phyloP scores from a whole-genome alignment of 2,329 filamentous ascomycete species.

The Sarocladium kiliense region DNA sequence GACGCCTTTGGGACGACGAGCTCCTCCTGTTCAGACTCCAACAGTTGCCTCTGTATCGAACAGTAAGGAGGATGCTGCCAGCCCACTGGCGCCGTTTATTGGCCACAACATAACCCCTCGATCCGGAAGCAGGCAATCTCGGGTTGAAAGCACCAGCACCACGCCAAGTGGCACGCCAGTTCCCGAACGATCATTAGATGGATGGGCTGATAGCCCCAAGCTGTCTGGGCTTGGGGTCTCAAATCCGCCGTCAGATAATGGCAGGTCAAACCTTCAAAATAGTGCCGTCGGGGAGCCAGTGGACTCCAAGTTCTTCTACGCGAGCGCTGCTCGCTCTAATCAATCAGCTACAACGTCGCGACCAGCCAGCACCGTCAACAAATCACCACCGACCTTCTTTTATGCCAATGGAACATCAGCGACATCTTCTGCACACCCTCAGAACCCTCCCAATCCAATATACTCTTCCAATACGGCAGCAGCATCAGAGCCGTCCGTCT shows the following conservation, averaged over 20 bases:
- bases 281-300: constrained; percentile 21
- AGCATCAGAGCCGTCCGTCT: constrained; percentile 34
- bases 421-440: constrained; percentile 30
- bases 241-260: constrained; percentile 24
- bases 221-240: constrained; percentile 25
- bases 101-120: constrained; percentile 72
- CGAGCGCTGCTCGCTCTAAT: constrained; percentile 59
- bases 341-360: constrained; percentile 17
- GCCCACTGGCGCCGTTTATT: constrained; percentile 47
- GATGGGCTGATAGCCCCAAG: constrained; percentile 32
- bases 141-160: constrained; percentile 62
- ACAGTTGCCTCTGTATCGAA: constrained; percentile 8
- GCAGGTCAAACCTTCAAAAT: constrained; percentile 18
- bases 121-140: constrained; percentile 65
- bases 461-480: constrained; percentile 10
- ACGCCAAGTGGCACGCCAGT: constrained; percentile 61
- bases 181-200: constrained; percentile 34
- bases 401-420: constrained; percentile 48
- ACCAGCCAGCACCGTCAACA: not conserved
- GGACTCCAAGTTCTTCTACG: constrained; percentile 79
- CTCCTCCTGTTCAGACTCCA: not conserved
- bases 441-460: not conserved
- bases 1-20: constrained; percentile 35
- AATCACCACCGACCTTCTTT: constrained; percentile 40
- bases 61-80: constrained; percentile 43